A percentile compares a stretch with the other conserved stretches of the same genome.
phyloP scores from a whole-genome alignment of 306 rosid genomes.

The Malus asiatica region DNA sequence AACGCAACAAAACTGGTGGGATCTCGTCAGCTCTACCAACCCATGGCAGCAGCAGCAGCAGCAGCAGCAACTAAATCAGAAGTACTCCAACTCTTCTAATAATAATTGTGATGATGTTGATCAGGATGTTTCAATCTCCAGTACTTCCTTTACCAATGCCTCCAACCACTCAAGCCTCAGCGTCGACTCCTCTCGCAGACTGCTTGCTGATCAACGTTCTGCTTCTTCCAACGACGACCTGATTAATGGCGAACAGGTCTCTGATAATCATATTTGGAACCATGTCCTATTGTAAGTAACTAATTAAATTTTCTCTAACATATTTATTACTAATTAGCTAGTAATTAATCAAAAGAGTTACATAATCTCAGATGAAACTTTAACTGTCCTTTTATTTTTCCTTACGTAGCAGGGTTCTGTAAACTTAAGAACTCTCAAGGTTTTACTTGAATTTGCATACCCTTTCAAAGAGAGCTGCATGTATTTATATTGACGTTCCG shows the following conservation, averaged over 20 bases:
- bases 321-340: background rate
- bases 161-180: conserved; percentile 77
- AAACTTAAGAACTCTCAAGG: too few relatives aligned
- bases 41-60: conserved; percentile 13
- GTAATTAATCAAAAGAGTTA: background rate
- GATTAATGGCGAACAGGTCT: conserved; percentile 41
- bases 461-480: too few relatives aligned
- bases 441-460: too few relatives aligned
- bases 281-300: conserved; percentile 66
- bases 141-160: conserved; percentile 68
- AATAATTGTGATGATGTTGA: conserved; percentile 37
- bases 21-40: conserved; percentile 33
- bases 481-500: too few relatives aligned
- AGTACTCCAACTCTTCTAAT: conserved; percentile 55
- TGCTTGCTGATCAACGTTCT: conserved; percentile 17
- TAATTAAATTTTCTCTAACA: background rate
- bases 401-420: background rate
- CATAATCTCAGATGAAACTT: background rate
- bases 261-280: conserved; percentile 73
- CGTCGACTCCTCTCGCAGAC: conserved; percentile 51
- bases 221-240: conserved; percentile 44
- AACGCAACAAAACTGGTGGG: conserved; percentile 71
- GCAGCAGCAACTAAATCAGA: conserved; percentile 32
- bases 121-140: conserved; percentile 54
- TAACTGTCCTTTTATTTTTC: background rate